These are phyloP conservation scores for Cladosporium sp. DNA, from an alignment of 2,329 filamentous ascomycete genomes.

Conservation along the genomic window DNA sequence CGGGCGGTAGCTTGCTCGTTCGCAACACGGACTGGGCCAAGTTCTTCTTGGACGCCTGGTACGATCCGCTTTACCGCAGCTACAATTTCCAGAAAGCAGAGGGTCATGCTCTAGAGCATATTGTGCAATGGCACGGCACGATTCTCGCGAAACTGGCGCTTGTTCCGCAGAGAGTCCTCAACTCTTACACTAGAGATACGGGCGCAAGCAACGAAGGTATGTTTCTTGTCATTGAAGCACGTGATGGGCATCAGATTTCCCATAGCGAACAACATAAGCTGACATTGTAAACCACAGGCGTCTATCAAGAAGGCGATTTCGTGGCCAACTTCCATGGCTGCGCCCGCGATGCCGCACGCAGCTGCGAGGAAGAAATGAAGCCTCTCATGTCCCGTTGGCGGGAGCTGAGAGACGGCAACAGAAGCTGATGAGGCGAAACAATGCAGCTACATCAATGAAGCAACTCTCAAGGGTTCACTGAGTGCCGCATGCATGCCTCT, in stretches of 20 bases:
- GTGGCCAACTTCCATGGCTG: slow-evolving; percentile 76
- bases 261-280: slow-evolving; percentile 26
- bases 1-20: slow-evolving; percentile 71
- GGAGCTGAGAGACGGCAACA: slow-evolving; percentile 25
- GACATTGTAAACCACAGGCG: slow-evolving; percentile 23
- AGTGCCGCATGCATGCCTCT: no score
- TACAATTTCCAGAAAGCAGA: slow-evolving; percentile 98
- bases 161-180: slow-evolving; percentile 79
- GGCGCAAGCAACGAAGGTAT: slow-evolving; percentile 25
- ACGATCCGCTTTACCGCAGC: slow-evolving; percentile 83
- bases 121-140: slow-evolving; percentile 81
- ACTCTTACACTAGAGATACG: slow-evolving; percentile 62
- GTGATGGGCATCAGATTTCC: background rate
- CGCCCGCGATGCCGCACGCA: slow-evolving; percentile 47
- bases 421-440: background rate
- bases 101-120: slow-evolving; percentile 71
- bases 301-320: slow-evolving; percentile 80
- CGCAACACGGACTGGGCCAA: slow-evolving; percentile 83
- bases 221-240: slow-evolving; percentile 3
- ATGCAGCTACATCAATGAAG: background rate
- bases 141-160: slow-evolving; percentile 85
- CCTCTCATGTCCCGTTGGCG: slow-evolving; percentile 41
- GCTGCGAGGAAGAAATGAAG: slow-evolving; percentile 64
- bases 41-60: slow-evolving; percentile 93
- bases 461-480: no score